Evolutionary conservation across 768 basidiomycete genomes (phyloP).

Genomic region (Pisolithus albus): DNA sequence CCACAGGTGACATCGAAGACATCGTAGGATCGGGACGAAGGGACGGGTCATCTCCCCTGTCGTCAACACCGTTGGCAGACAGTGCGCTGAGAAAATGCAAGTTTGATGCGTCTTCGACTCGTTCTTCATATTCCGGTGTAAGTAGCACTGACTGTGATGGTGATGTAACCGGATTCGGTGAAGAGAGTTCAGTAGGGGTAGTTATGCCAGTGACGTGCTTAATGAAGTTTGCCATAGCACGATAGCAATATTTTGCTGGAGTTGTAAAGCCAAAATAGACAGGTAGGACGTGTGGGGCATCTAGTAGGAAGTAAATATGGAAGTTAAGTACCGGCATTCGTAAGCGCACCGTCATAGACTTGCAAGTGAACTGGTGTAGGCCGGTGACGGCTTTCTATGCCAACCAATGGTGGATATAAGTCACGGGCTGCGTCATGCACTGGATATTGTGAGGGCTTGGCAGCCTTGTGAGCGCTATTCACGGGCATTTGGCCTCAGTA

Average conservation of each 20-base stretch:
- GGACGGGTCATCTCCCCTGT: background rate
- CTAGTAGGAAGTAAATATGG: conserved; percentile 28
- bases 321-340: conserved; percentile 17
- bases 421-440: conserved; percentile 36
- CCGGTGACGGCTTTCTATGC: conserved; percentile 45
- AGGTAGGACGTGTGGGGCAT: conserved; percentile 67
- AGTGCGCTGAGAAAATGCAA: conserved; percentile 2
- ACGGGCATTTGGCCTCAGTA: background rate
- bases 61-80: conserved; percentile 4
- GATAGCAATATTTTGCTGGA: conserved; percentile 74
- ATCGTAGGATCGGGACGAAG: background rate
- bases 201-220: conserved; percentile 55
- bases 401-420: conserved; percentile 52
- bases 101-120: background rate
- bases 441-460: conserved; percentile 66
- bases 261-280: conserved; percentile 71
- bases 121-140: conserved; percentile 5
- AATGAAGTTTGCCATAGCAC: conserved; percentile 66
- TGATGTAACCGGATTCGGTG: conserved; percentile 5
- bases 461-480: conserved; percentile 82
- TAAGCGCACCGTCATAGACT: conserved; percentile 70
- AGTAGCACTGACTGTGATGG: background rate
- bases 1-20: background rate
- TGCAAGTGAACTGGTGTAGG: conserved; percentile 87
- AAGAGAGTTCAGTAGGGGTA: conserved; percentile 7